Evolutionary conservation across 176 grass and related monocot genomes (phyloP), one percentile per base, ranked within the genome.

Genomic region (Oryza glumipatula): DNA sequence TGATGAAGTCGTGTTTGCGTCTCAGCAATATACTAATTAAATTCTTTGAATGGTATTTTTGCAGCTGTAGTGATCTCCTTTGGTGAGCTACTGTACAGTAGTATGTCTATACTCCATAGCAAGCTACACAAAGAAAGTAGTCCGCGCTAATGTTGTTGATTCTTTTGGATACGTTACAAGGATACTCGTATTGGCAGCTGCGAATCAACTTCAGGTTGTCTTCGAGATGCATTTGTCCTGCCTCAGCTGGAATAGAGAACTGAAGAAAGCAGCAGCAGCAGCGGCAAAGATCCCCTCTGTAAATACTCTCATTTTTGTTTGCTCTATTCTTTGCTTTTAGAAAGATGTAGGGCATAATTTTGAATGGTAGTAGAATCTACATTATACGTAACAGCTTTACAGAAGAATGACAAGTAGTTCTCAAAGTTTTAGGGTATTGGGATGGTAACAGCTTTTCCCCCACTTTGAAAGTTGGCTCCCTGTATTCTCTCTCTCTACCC

Each of bases 311-410:
- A 76, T 89, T 86, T 83, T 80, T 86, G 51, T 80, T 92, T 79
- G 74, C 79, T 89, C 86, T 85, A 77, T 88, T 91, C 82, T 85
- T 91, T 88, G 82, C 80, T 90, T 86, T 86, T 92, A 86, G 86
- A 86, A 83, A 89, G 83, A 89, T 89, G 80, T 71, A 86, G 88
- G 45, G 80, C 87, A 82, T 63, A 63, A 63, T 78, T 78, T 74
- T 79, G 78, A 74, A 78, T 86, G 79, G 45, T 90, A 86, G 83
- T 44, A 48, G 46, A 48, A 46, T 82, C 61, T 74, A 78, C 44
- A 82, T 36, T 82, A 89, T 81, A 79, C 77, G 22, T 75, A 60
- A 87, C 84, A 87, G 75, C 63, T 76, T 83, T 83, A 90, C 84
- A 90, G 80, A 78, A 83, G 85, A 52, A 60, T 86, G 84, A 83